A percentile compares a stretch with the other conserved stretches of the same genome.
phyloP scores from a whole-genome alignment of 257 asterid genomes.

The Przewalskia tangutica region DNA sequence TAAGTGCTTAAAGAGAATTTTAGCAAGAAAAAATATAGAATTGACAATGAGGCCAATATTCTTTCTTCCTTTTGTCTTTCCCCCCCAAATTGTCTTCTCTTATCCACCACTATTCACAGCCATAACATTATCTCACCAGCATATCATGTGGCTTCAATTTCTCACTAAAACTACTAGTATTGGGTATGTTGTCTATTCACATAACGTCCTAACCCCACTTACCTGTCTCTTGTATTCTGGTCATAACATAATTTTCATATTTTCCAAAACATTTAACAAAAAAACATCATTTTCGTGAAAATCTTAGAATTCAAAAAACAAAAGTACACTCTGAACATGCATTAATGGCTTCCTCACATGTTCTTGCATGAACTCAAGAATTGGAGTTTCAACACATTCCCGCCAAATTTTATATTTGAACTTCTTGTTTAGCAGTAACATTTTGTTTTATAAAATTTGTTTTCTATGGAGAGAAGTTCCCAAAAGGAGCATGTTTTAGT shows the following conservation, averaged over 20 bases:
- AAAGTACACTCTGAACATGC: not conserved
- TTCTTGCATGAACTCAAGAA: not conserved
- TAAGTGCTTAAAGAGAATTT: not conserved
- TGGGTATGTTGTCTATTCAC: not conserved
- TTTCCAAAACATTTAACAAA: not conserved
- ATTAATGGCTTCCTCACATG: not conserved
- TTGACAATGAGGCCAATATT: not conserved
- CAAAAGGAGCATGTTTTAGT: constrained; percentile 6
- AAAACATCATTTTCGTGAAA: not conserved
- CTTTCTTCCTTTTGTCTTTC: constrained; percentile 16
- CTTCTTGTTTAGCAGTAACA: no score
- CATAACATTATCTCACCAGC: constrained; percentile 6
- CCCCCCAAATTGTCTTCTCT: constrained; percentile 10
- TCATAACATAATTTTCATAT: constrained; percentile 11
- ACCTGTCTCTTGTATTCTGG: constrained; percentile 1
- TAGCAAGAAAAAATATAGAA: not conserved
- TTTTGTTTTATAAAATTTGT: constrained; percentile 19
- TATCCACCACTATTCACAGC: constrained; percentile 22
- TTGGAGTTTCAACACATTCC: constrained; percentile 18
- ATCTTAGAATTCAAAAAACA: not conserved
- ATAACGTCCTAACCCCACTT: not conserved
- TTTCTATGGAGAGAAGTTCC: constrained; percentile 20
- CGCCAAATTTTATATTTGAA: constrained; percentile 24
- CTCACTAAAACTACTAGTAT: not conserved
- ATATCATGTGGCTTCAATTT: constrained; percentile 50